Evolutionary conservation across 805 yeast genomes (phyloP).

Genomic region (Suhomyces vadensis): DNA sequence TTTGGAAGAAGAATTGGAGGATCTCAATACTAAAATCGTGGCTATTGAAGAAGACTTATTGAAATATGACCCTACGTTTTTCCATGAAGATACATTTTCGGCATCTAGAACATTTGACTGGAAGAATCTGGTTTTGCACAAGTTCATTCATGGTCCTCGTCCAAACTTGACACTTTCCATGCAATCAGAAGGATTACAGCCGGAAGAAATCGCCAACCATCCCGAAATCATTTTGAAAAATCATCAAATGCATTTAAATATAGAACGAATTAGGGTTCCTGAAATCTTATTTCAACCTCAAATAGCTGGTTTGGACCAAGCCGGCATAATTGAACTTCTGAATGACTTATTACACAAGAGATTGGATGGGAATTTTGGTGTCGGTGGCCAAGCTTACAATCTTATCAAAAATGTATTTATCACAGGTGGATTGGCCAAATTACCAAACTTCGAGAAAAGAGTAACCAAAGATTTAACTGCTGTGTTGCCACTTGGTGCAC

Average conservation of each 20-base stretch:
- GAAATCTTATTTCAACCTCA: constrained; percentile 91
- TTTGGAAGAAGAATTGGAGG: constrained; percentile 80
- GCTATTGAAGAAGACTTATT: constrained; percentile 73
- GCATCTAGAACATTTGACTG: constrained; percentile 73
- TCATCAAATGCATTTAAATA: constrained; percentile 86
- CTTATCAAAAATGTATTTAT: constrained; percentile 67
- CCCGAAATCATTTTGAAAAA: constrained; percentile 78
- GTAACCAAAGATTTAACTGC: constrained; percentile 66
- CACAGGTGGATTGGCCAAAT: constrained; percentile 80
- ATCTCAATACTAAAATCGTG: constrained; percentile 59
- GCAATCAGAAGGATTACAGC: constrained; percentile 43
- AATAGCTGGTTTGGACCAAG: constrained; percentile 94
- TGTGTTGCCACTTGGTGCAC: constrained; percentile 68
- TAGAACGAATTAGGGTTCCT: constrained; percentile 90
- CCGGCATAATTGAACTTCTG: constrained; percentile 81
- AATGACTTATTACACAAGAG: constrained; percentile 65
- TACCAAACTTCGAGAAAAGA: constrained; percentile 68
- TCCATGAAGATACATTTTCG: constrained; percentile 80
- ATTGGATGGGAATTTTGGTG: constrained; percentile 54
- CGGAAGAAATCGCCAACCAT: constrained; percentile 44
- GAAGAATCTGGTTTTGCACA: constrained; percentile 75
- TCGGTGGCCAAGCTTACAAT: constrained; percentile 53
- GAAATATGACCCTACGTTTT: constrained; percentile 82
- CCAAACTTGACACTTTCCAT: constrained; percentile 63
- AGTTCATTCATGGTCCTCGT: constrained; percentile 87